Evolutionary conservation across 2,329 filamentous ascomycete species (phyloP).

Genomic region (Didymella segeticola): DNA sequence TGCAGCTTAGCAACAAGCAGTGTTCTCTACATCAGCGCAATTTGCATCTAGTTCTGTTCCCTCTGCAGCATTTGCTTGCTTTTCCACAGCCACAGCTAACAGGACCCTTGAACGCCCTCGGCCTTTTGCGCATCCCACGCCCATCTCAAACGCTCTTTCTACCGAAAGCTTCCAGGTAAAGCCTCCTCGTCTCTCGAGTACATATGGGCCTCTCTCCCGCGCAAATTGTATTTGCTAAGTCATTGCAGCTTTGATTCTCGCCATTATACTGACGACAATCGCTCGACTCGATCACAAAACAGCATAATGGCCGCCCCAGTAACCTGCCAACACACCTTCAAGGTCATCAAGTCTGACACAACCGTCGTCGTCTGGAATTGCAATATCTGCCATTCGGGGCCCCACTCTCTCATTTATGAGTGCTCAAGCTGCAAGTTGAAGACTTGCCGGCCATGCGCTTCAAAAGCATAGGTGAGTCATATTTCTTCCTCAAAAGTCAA

Average conservation of each 20-base stretch:
- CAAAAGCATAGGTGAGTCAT: conserved; percentile 50
- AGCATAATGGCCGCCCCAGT: conserved; percentile 55
- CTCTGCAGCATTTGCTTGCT: conserved; percentile 39
- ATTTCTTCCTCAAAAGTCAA: background rate
- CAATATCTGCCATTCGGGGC: conserved; percentile 59
- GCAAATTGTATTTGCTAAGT: conserved; percentile 31
- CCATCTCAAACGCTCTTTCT: conserved; percentile 32
- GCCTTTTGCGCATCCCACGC: conserved; percentile 35
- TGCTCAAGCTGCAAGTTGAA: conserved; percentile 60
- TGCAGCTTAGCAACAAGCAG: conserved; percentile 32
- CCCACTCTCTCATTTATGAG: conserved; percentile 60
- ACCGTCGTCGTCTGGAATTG: conserved; percentile 60
- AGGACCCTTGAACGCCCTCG: conserved; percentile 31
- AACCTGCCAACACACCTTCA: conserved; percentile 57
- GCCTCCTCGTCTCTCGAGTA: conserved; percentile 28
- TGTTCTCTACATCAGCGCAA: conserved; percentile 26
- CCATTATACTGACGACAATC: conserved; percentile 6
- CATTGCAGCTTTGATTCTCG: conserved; percentile 23
- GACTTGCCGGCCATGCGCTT: conserved; percentile 56
- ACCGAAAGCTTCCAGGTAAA: conserved; percentile 29
- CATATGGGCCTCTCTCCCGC: conserved; percentile 29
- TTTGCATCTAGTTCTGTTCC: conserved; percentile 24
- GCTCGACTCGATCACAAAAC: conserved; percentile 7
- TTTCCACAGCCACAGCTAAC: conserved; percentile 46
- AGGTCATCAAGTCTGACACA: conserved; percentile 60